phyloP scores from a whole-genome alignment of 345 rosid species.

The Eutrema japonicum region DNA sequence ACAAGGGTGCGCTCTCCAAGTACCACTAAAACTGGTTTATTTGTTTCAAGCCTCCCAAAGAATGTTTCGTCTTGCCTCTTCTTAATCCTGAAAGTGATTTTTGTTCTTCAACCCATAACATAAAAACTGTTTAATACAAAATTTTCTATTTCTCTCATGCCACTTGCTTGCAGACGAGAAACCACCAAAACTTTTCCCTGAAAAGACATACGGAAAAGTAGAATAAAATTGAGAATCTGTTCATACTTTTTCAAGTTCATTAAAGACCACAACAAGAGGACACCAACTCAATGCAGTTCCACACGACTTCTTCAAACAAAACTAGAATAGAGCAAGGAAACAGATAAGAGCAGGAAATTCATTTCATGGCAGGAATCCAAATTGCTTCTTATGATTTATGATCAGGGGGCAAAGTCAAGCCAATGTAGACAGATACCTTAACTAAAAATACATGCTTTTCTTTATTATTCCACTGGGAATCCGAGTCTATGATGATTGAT shows the following conservation, averaged over 20 bases:
- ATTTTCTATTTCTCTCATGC: neutral
- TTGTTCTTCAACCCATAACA: conserved; percentile 24
- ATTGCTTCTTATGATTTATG: neutral
- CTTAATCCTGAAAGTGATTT: conserved; percentile 1
- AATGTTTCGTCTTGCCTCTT: conserved; percentile 12
- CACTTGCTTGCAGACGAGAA: conserved; percentile 22
- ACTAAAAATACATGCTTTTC: neutral
- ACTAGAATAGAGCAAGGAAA: neutral
- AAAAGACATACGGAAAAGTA: conserved; percentile 6
- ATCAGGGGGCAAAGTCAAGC: neutral
- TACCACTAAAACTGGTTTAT: conserved; percentile 27
- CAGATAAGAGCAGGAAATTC: neutral
- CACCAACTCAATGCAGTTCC: neutral
- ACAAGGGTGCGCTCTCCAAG: conserved; percentile 32
- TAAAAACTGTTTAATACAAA: conserved; percentile 25
- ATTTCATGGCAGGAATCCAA: neutral
- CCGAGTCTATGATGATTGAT: conserved; percentile 2
- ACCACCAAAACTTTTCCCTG: conserved; percentile 33
- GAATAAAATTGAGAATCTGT: conserved; percentile 14
- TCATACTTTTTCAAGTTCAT: neutral
- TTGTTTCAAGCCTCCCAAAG: conserved; percentile 12
- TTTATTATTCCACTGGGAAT: neutral
- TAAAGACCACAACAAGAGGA: conserved; percentile 4
- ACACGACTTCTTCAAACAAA: conserved; percentile 3
- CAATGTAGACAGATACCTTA: neutral